Evolutionary conservation across 2,329 filamentous ascomycete species (phyloP), one percentile per base, ranked within the genome.

Genomic region (Trichoderma endophyticum): DNA sequence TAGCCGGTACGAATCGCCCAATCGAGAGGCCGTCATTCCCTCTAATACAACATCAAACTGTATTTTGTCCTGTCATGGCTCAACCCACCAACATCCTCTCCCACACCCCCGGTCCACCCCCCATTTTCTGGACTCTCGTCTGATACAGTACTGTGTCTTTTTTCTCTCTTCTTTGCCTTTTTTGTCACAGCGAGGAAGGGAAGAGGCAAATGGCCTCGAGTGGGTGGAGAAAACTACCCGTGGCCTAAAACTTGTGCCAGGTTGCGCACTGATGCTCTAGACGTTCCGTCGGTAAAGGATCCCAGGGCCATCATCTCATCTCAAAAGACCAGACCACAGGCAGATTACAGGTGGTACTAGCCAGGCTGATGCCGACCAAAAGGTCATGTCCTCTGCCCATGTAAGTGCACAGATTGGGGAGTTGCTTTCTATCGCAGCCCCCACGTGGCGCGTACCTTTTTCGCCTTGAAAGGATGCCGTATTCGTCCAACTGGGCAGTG

Each of bases 361-460:
- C 18, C 15, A 21, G 62, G 32, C 9, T 51, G 36, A 32, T 48
- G 39, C 63, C 28, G 24, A 54, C 51, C 64, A 67, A 67, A 59
- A 60, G 28, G 54, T 48, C 54, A 60, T 61, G 59, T 24, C 59
- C 21, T 30, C 18, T 61, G 18, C 59, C 59, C 59, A 24, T 57
- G 54, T 32, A 34, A 28, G 34, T 59, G 64, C 54, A 68, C 65
- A 51, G 65, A 68, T 68, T 68, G 65, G 65, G 65, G 65, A 68
- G 26, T 60, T 68, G 54, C 24, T 39, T 68, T 68, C 54, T 34
- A 62, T 62, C 39, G 66, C 57, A 48, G 66, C 66, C 66, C 66
- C 66, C 66, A 70, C 66, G 66, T 69, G 66, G 66, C 39, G 66
- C 66, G 66, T 69, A 69, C 66, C 66, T 69, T 69, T 61, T 62